These are phyloP conservation scores for Saccharomycopsis sp. DNA, from an alignment of 805 yeast genomes.

Conservation along the genomic window DNA sequence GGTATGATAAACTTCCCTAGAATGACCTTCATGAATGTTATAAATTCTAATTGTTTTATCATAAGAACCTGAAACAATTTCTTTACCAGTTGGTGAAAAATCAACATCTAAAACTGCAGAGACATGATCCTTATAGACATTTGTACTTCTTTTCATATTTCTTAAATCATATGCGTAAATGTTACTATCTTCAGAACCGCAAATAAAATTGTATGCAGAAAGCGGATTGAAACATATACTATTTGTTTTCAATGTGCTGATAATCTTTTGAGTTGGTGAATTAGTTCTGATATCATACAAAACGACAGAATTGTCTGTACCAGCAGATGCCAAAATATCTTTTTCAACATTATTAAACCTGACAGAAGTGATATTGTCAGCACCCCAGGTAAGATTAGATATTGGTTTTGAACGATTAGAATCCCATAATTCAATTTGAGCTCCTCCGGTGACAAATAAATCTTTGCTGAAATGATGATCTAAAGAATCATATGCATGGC, in stretches of 20 bases:
- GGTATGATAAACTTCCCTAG: constrained; percentile 92
- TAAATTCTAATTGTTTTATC: constrained; percentile 87
- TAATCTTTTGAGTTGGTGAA: constrained; percentile 87
- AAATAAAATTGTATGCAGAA: constrained; percentile 91
- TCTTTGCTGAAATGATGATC: constrained; percentile 78
- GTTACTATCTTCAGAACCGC: constrained; percentile 92
- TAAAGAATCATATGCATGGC: constrained; percentile 72
- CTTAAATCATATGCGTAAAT: constrained; percentile 96
- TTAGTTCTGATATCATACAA: constrained; percentile 86
- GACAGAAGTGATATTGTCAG: constrained; percentile 79
- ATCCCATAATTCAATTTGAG: constrained; percentile 89
- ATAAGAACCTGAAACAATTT: constrained; percentile 89
- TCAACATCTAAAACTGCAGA: constrained; percentile 93
- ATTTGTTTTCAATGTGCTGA: constrained; percentile 76
- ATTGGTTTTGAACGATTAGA: constrained; percentile 68
- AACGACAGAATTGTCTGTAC: constrained; percentile 85
- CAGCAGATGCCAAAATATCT: constrained; percentile 79
- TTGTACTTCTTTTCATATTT: constrained; percentile 70
- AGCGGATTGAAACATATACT: constrained; percentile 94
- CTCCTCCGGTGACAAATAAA: constrained; percentile 88
- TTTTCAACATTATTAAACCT: constrained; percentile 88
- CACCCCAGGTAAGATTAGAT: constrained; percentile 88
- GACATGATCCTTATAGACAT: constrained; percentile 91
- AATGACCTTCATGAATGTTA: constrained; percentile 75
- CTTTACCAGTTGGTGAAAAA: constrained; percentile 95